Base-by-base conservation (phyloP, 208 protist genomes). In the Leishmania aethiopica region DNA sequence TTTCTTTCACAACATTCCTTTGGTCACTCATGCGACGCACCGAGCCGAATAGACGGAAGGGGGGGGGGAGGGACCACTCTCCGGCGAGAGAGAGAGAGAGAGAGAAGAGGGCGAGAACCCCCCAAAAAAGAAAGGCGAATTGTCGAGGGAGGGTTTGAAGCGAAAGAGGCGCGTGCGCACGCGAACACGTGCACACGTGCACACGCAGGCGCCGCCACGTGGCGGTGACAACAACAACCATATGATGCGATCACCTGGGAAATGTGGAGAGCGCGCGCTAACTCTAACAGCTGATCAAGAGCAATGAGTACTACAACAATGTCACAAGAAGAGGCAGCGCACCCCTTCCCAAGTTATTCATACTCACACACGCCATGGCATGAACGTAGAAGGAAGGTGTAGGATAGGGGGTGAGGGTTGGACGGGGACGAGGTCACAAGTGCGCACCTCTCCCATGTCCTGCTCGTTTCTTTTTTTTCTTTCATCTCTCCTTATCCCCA, bases 41-140 rank as follows among this genome's bases (percentile, higher is more conserved):
- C 75, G 75, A 78, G 35, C 75, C 75, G 57, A 66, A 78, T 15
- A 49, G 53, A 78, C 75, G 75, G 75, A 78, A 77, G 73, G 45
- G 42, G 45, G 73, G 45, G 42, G 45, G 19, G 42, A 4, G 42
- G 51, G 51, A 8, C 70, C 19, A 22, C 45, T 35, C 35, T 32
- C 45, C 11, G 35, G 67, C 13, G 42, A 51, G 72, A 62, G 51
- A 60, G 49, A 8, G 49, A 8, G 49, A 6, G 13, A 19, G 19
- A 10, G n/a, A 13, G n/a, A 47, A 17, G 49, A 19, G 19, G 73
- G 35, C 28, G 28, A 75, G n/a, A 22, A 10, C 4, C 5, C 3
- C 40, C 42, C 42, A 35, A 51, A 13, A 15, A 42, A 22, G 15
- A 42, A 22, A 22, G 2, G 28, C 19, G 35, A 13, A 74, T 28